Evolutionary conservation across 2,329 filamentous ascomycete genomes (phyloP).

Genomic region (Penicillium verrucosum): DNA sequence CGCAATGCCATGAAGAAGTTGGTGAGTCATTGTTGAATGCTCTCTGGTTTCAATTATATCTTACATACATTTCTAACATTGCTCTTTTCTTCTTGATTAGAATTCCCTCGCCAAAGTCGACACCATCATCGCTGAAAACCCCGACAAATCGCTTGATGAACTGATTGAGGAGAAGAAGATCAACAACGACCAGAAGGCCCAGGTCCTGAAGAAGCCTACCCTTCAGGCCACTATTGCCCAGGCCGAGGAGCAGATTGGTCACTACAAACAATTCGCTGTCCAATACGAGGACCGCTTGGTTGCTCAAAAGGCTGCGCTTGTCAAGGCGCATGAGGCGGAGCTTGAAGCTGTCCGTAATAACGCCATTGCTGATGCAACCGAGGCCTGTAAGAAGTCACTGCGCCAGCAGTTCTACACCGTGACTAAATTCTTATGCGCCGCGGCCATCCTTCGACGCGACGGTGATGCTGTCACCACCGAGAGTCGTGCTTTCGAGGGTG

Average conservation of each 20-base stretch:
- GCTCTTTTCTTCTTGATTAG: slow-evolving; percentile 31
- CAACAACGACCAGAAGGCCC: slow-evolving; percentile 63
- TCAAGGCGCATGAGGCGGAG: slow-evolving; percentile 55
- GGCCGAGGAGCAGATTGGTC: slow-evolving; percentile 59
- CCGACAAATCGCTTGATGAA: slow-evolving; percentile 59
- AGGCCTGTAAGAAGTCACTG: slow-evolving; percentile 48
- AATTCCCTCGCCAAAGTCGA: slow-evolving; percentile 60
- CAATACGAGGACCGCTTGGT: slow-evolving; percentile 56
- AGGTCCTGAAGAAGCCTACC: slow-evolving; percentile 60
- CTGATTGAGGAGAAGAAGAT: slow-evolving; percentile 61
- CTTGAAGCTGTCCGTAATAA: slow-evolving; percentile 53
- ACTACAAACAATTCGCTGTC: slow-evolving; percentile 59
- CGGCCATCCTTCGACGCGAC: slow-evolving; percentile 58
- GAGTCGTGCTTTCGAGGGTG: slow-evolving; percentile 62
- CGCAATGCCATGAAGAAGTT: slow-evolving; percentile 94
- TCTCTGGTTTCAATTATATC: not conserved
- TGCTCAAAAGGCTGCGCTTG: slow-evolving; percentile 55
- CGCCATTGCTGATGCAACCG: slow-evolving; percentile 48
- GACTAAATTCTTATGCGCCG: slow-evolving; percentile 61
- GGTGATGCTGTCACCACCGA: slow-evolving; percentile 58
- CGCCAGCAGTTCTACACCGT: slow-evolving; percentile 56
- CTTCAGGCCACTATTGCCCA: slow-evolving; percentile 56
- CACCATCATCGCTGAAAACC: slow-evolving; percentile 58
- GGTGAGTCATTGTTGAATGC: slow-evolving; percentile 51
- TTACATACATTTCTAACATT: slow-evolving; percentile 18